Evolutionary conservation across 2,329 filamentous ascomycete genomes (phyloP).

Genomic region (Mycosphaerella sp.): DNA sequence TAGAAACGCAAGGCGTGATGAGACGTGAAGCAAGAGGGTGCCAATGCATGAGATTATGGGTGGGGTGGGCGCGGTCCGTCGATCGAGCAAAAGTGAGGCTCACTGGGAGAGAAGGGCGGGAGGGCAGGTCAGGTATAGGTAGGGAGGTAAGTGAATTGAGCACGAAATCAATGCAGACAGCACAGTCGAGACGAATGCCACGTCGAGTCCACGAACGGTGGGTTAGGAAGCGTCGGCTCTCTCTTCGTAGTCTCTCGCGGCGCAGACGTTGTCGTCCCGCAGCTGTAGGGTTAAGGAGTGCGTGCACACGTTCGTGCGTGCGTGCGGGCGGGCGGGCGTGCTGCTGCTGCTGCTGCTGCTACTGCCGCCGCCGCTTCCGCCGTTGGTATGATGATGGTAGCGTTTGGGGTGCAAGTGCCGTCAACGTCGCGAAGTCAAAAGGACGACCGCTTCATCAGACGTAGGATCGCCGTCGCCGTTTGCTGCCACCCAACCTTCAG

Average conservation of each 20-base stretch:
- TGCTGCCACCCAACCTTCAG: conserved; percentile 22
- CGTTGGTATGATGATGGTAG: conserved; percentile 3
- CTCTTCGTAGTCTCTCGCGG: conserved; percentile 2
- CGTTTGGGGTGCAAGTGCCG: not conserved
- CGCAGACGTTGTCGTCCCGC: not conserved
- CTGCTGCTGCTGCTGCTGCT: too few species aligned
- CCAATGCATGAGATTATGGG: conserved; percentile 17
- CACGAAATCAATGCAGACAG: too few species aligned
- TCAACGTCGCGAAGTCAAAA: not conserved
- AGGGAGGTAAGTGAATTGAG: too few species aligned
- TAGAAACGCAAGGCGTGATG: conserved; percentile 29
- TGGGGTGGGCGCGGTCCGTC: conserved; percentile 16
- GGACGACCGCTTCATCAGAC: not conserved
- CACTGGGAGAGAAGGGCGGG: not conserved
- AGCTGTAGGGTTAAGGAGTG: conserved; percentile 2
- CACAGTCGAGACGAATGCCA: not conserved
- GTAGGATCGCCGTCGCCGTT: conserved; percentile 20
- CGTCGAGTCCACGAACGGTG: conserved; percentile 1
- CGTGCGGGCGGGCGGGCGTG: too few species aligned
- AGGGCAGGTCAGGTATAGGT: too few species aligned
- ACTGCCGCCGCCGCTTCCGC: not conserved
- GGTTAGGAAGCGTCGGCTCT: not conserved
- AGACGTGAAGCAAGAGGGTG: conserved; percentile 21
- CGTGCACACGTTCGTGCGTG: too few species aligned
- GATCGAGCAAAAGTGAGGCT: conserved; percentile 22